These are phyloP conservation scores for Aspergillus hortae DNA, from an alignment of 2,329 filamentous ascomycete species.

Conservation along the genomic window DNA sequence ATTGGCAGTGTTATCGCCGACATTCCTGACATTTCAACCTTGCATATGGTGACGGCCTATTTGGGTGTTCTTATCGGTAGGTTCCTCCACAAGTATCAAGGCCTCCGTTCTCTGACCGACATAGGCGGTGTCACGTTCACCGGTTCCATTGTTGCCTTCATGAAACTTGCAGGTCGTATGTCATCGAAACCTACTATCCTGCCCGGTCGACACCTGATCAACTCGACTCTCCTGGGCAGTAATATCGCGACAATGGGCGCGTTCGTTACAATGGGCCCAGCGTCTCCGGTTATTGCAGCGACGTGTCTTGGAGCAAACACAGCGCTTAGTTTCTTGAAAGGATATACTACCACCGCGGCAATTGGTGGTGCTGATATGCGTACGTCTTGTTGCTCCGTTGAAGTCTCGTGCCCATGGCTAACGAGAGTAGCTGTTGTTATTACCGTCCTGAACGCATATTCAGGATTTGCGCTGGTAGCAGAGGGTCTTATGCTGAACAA, in stretches of 20 bases:
- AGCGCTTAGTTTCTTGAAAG: slow-evolving; percentile 75
- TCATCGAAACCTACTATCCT: slow-evolving; percentile 71
- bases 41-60: slow-evolving; percentile 84
- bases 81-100: background rate
- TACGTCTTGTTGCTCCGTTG: slow-evolving; percentile 19
- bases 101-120: slow-evolving; percentile 2
- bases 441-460: slow-evolving; percentile 86
- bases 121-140: slow-evolving; percentile 77
- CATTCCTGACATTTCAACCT: slow-evolving; percentile 65
- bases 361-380: slow-evolving; percentile 95
- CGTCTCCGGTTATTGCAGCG: slow-evolving; percentile 73
- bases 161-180: slow-evolving; percentile 81
- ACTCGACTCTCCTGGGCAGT: slow-evolving; percentile 67
- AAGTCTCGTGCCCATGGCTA: slow-evolving; percentile 5
- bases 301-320: slow-evolving; percentile 74
- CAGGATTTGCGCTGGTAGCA: slow-evolving; percentile 82
- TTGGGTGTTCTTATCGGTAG: slow-evolving; percentile 75
- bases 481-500: slow-evolving; percentile 93
- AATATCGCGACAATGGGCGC: slow-evolving; percentile 81
- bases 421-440: slow-evolving; percentile 67
- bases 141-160: slow-evolving; percentile 81
- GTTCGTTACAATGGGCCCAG: slow-evolving; percentile 77
- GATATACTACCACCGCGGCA: slow-evolving; percentile 80
- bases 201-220: slow-evolving; percentile 71
- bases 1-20: slow-evolving; percentile 80